Evolutionary conservation across 2,329 filamentous ascomycete species (phyloP).

Genomic region (Cladorrhinum sp.): DNA sequence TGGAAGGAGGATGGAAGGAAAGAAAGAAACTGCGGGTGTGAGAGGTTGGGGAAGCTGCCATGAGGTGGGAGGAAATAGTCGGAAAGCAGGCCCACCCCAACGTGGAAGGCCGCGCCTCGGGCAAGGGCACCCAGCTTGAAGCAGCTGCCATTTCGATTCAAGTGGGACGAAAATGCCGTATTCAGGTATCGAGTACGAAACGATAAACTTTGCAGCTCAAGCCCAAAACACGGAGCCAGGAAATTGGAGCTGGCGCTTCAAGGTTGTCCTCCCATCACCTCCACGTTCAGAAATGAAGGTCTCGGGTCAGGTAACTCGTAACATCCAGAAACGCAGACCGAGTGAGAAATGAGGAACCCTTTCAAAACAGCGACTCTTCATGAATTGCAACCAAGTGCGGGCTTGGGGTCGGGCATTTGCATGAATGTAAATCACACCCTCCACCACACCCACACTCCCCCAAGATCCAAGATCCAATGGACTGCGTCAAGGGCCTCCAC

Average conservation of each 20-base stretch:
- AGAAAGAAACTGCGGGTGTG: background rate
- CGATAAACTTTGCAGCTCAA: background rate
- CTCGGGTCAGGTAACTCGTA: background rate
- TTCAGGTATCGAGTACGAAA: constrained; percentile 9
- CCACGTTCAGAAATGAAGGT: background rate
- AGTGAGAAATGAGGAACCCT: constrained; percentile 18
- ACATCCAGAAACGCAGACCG: constrained; percentile 17
- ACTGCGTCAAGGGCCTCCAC: background rate
- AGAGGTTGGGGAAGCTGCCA: background rate
- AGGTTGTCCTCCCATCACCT: too few relatives aligned
- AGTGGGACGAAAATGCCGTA: constrained; percentile 2
- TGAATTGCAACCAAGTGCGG: background rate
- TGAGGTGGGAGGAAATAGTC: background rate
- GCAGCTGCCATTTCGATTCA: background rate
- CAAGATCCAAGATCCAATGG: background rate
- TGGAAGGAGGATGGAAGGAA: background rate
- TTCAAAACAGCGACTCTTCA: background rate
- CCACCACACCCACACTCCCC: background rate
- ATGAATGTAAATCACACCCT: background rate
- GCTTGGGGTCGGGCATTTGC: background rate
- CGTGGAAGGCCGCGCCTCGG: too few relatives aligned
- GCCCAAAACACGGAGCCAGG: too few relatives aligned
- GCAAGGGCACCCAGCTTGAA: background rate
- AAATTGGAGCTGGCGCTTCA: too few relatives aligned
- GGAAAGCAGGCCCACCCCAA: background rate